Conservation (phyloP, 2,329 filamentous ascomycete species). For the Thielaviopsis musarum region DNA sequence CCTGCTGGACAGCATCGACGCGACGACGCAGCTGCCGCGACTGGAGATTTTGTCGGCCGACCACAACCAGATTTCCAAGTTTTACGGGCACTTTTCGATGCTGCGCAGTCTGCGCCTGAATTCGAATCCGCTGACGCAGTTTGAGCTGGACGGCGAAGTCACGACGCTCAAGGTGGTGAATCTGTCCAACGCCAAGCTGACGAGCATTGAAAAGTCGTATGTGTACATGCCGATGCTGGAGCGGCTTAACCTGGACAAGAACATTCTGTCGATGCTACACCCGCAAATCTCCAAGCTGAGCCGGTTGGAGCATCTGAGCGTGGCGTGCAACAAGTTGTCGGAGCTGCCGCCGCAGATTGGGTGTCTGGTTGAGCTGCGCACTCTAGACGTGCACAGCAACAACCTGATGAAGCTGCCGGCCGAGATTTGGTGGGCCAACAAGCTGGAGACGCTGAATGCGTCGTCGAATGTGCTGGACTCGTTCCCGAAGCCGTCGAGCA, state of each 20-base stretch:
- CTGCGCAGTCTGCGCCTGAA: constrained; percentile 77
- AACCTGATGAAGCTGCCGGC: constrained; percentile 77
- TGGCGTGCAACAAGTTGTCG: constrained; percentile 78
- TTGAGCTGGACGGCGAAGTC: constrained; percentile 61
- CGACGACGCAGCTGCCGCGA: constrained; percentile 66
- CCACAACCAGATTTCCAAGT: constrained; percentile 83
- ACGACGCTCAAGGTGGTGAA: constrained; percentile 76
- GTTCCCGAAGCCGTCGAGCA: constrained; percentile 74
- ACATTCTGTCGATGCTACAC: constrained; percentile 85
- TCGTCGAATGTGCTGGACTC: constrained; percentile 85
- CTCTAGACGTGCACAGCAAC: constrained; percentile 82
- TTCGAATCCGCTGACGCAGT: constrained; percentile 88
- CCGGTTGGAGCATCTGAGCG: constrained; percentile 79
- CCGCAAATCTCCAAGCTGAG: constrained; percentile 68
- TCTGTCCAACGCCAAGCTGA: constrained; percentile 77
- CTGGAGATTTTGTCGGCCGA: constrained; percentile 79
- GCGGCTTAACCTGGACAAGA: constrained; percentile 79
- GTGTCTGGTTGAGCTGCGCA: constrained; percentile 65
- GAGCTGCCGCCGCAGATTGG: constrained; percentile 78
- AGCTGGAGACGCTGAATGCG: constrained; percentile 79
- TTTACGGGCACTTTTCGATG: constrained; percentile 73
- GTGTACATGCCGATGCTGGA: constrained; percentile 75
- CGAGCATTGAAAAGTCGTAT: constrained; percentile 78
- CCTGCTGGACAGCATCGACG: constrained; percentile 70
- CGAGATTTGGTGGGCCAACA: constrained; percentile 92